Evolutionary conservation across 805 yeast genomes (phyloP).

Genomic region (Tetrapisispora namnaoensis): DNA sequence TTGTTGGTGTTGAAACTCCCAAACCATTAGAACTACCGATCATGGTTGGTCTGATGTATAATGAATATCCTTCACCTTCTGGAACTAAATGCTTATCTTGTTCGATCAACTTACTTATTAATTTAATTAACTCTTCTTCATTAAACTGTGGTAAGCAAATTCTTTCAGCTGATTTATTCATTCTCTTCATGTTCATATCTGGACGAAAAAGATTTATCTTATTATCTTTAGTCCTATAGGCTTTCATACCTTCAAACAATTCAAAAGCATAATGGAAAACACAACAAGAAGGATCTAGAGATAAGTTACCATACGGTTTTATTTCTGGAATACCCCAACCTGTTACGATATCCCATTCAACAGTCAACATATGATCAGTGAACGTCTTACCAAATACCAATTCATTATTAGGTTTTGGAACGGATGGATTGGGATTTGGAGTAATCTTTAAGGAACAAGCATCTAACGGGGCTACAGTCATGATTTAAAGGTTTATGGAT

Average conservation of each 20-base stretch:
- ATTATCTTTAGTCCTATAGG: constrained; percentile 59
- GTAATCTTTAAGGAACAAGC: constrained; percentile 44
- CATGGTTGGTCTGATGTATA: constrained; percentile 89
- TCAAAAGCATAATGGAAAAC: constrained; percentile 95
- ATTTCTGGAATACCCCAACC: constrained; percentile 93
- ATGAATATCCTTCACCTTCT: constrained; percentile 74
- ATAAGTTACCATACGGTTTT: constrained; percentile 68
- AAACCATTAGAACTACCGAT: constrained; percentile 86
- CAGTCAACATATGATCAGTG: constrained; percentile 80
- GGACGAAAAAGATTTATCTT: constrained; percentile 80
- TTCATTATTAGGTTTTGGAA: constrained; percentile 47
- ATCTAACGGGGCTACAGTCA: constrained; percentile 37
- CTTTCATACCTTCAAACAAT: constrained; percentile 92
- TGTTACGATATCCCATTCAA: constrained; percentile 64
- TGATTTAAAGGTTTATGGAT: neutral
- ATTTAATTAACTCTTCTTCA: constrained; percentile 60
- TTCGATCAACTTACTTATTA: constrained; percentile 65
- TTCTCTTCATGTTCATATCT: constrained; percentile 82
- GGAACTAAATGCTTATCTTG: constrained; percentile 77
- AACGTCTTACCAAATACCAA: constrained; percentile 65
- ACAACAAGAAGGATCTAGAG: constrained; percentile 77
- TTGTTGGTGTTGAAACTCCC: constrained; percentile 78
- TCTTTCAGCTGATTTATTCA: constrained; percentile 82
- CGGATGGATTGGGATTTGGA: constrained; percentile 41
- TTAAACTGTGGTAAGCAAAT: constrained; percentile 86